Evolutionary conservation across 176 grass and related monocot genomes (phyloP), one percentile per base, ranked within the genome.

Genomic region (Tuctoria greenei): DNA sequence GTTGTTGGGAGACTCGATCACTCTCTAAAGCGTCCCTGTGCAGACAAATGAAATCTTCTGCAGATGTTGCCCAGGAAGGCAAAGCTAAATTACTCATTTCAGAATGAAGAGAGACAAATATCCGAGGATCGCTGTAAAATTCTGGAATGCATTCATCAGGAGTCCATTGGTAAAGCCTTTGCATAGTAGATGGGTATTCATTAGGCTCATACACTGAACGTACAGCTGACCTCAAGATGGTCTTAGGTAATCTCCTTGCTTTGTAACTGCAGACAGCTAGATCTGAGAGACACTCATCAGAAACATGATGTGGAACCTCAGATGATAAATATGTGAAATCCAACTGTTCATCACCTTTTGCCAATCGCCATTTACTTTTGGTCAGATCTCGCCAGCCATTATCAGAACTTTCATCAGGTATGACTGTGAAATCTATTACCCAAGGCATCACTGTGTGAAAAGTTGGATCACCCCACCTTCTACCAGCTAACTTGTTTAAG

Each of bases 211-310:
- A 97, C 12, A 97, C 94, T 50, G 91, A 91, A 5, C 94, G 88
- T 8, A 97, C 94, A 69, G 91, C 83, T 41, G 90, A 91, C 28
- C 82, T 75, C 62, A 97, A 86, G 74, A 97, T 81, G 58, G 86
- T 74, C 82, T 93, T 87, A 68, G 91, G 89, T 64, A 97, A 72
- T 69, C 94, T 88, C 84, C 94, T 93, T 81, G 94, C 94, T 88
- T 97, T 97, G 74, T 97, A 97, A 87, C 94, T 97, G 85, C 94
- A 97, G 47, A 93, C 94, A 67, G 94, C 94, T 77, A 97, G 75
- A 78, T 97, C 94, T 75, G 94, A 97, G 35, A 97, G 86, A 81
- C 94, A 97, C 82, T 97, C 94, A 52, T 97, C 94, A 81, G 94
- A 97, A 80, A 97, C 88, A 85, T 97, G 94, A 75, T 97, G 91